Percentiles rank a stretch among this genome's conserved stretches.
Conservation (phyloP, 768 basidiomycete genomes). For the Suillus fuscotomentosus region DNA sequence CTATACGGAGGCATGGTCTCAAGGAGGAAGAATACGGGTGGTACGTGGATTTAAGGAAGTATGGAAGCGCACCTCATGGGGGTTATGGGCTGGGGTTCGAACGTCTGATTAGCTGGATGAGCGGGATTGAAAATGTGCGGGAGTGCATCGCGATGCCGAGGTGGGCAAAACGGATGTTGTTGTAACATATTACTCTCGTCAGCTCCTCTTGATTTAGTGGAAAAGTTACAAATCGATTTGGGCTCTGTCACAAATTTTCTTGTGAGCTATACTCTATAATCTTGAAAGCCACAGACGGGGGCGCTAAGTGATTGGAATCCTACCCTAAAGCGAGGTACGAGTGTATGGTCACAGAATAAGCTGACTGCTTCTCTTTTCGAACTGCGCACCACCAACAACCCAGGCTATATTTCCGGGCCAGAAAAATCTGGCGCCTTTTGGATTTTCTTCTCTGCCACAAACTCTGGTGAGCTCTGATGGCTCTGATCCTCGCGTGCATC, state of each 20-base stretch:
- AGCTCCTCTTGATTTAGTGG: neutral
- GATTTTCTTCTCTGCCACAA: too few species aligned
- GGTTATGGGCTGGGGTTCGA: constrained; percentile 98
- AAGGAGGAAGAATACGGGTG: constrained; percentile 47
- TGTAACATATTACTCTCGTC: constrained; percentile 36
- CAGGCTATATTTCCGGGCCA: too few species aligned
- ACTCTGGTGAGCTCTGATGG: too few species aligned
- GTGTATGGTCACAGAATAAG: too few species aligned
- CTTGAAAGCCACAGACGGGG: neutral
- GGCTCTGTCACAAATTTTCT: neutral
- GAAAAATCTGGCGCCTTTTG: too few species aligned
- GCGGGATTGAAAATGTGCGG: constrained; percentile 85
- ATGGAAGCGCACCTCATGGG: constrained; percentile 87
- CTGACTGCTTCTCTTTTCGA: too few species aligned
- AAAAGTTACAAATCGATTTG: neutral
- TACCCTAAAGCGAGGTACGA: too few species aligned
- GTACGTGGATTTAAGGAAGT: constrained; percentile 84
- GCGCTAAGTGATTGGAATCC: neutral
- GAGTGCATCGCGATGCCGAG: constrained; percentile 93
- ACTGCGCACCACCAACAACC: too few species aligned
- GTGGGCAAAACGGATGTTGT: constrained; percentile 77
- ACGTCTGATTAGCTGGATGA: constrained; percentile 81
- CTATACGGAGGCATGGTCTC: constrained; percentile 47
- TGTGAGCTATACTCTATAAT: neutral
- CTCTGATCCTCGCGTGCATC: too few species aligned